Conservation (phyloP, 148 eudicot species). For the Nyssa sinensis region DNA sequence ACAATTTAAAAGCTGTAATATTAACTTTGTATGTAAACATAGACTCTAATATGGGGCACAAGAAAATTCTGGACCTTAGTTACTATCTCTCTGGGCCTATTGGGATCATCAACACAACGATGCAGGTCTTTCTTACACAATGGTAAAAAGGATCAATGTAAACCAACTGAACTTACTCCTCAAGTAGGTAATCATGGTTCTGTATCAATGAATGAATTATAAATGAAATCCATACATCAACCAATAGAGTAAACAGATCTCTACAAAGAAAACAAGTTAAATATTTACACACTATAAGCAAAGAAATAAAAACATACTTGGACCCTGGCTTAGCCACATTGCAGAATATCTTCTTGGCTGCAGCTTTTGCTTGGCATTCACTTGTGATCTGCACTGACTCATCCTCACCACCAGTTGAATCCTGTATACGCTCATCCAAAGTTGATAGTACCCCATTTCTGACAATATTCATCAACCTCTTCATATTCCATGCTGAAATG, state of each 20-base stretch:
- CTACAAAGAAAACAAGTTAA: background rate
- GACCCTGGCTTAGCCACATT: conserved; percentile 54
- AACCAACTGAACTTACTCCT: conserved; percentile 7
- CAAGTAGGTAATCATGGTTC: conserved; percentile 1
- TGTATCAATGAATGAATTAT: background rate
- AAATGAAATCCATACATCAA: background rate
- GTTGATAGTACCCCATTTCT: conserved; percentile 46
- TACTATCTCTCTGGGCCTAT: background rate
- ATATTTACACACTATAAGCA: conserved; percentile 2
- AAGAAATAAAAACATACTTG: conserved; percentile 30
- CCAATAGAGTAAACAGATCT: background rate
- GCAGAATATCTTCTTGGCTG: conserved; percentile 50
- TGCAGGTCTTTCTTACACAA: background rate
- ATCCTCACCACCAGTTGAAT: conserved; percentile 33
- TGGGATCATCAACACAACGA: background rate
- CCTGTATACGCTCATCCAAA: conserved; percentile 39
- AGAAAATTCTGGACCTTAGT: background rate
- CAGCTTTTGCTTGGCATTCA: conserved; percentile 58
- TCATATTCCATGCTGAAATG: conserved; percentile 70
- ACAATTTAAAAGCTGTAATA: background rate
- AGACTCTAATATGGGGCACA: background rate
- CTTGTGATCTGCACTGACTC: conserved; percentile 40
- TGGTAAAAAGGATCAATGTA: background rate
- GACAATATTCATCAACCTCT: conserved; percentile 46
- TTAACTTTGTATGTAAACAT: background rate